Evolutionary conservation across 106 monocot species (phyloP).

Genomic region (Xerophyta viscosa): DNA sequence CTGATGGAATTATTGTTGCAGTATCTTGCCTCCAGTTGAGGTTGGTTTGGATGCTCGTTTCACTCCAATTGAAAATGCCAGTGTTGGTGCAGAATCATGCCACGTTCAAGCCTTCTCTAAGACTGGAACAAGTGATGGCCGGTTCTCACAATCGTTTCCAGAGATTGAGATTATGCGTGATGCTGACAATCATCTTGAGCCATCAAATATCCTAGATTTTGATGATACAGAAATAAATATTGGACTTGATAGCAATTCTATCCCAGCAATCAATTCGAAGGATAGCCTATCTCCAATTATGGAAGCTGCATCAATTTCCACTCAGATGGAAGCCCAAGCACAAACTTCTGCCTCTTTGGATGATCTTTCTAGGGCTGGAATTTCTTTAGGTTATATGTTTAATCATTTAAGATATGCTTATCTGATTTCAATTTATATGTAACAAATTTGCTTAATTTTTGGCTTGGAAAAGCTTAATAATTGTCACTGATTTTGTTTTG

Average conservation of each 20-base stretch:
- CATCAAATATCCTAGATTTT: neutral
- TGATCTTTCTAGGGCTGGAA: constrained; percentile 7
- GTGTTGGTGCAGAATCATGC: neutral
- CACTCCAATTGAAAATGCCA: constrained; percentile 14
- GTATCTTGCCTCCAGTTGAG: constrained; percentile 33
- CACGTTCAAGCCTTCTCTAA: constrained; percentile 1
- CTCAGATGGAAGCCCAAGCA: constrained; percentile 6
- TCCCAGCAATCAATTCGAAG: constrained; percentile 2
- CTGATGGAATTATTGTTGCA: constrained; percentile 13
- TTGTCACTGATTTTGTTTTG: too few species aligned
- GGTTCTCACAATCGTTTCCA: constrained; percentile 17
- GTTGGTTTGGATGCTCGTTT: constrained; percentile 6
- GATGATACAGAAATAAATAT: constrained; percentile 7
- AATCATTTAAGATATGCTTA: neutral
- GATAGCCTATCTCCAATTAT: constrained; percentile 30
- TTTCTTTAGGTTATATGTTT: constrained; percentile 27
- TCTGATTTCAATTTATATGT: neutral
- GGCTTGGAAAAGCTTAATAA: too few species aligned
- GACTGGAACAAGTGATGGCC: neutral
- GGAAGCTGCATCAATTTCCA: constrained; percentile 22
- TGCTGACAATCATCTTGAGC: constrained; percentile 17
- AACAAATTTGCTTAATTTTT: neutral
- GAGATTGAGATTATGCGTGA: constrained; percentile 45
- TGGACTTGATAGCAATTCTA: constrained; percentile 10
- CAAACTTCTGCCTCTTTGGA: constrained; percentile 16